Evolutionary conservation across 2,329 filamentous ascomycete genomes (phyloP).

Genomic region (Ophiostoma novo-ulmi): DNA sequence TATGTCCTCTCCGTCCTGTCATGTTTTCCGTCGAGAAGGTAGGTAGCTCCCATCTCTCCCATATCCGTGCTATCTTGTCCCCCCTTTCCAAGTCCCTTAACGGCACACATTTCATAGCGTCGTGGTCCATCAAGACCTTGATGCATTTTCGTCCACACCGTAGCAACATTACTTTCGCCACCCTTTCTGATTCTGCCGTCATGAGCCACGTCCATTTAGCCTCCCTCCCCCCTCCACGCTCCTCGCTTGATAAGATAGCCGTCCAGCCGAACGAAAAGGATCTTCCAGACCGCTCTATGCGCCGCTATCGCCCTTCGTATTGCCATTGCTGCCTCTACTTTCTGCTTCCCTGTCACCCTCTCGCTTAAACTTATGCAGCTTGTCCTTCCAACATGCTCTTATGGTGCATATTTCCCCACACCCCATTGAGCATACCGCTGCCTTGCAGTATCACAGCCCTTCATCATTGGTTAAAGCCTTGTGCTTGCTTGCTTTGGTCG

Average conservation of each 20-base stretch:
- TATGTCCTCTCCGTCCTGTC: background rate
- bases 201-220: background rate
- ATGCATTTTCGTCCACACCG: background rate
- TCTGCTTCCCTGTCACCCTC: slow-evolving; percentile 1
- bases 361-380: background rate
- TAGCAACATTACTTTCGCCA: background rate
- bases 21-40: background rate
- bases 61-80: background rate
- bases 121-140: background rate
- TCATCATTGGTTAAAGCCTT: background rate
- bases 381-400: background rate
- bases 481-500: background rate
- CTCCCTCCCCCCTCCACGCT: background rate
- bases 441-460: slow-evolving; percentile 1
- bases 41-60: background rate
- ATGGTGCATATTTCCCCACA: slow-evolving; percentile 1
- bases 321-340: background rate
- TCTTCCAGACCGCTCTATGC: background rate
- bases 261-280: background rate
- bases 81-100: background rate
- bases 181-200: background rate
- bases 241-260: background rate
- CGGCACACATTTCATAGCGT: no score
- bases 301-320: background rate
- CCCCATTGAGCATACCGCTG: background rate